Evolutionary conservation across 495 filamentous ascomycete species (phyloP).

Genomic region (Penicillium arizonense): DNA sequence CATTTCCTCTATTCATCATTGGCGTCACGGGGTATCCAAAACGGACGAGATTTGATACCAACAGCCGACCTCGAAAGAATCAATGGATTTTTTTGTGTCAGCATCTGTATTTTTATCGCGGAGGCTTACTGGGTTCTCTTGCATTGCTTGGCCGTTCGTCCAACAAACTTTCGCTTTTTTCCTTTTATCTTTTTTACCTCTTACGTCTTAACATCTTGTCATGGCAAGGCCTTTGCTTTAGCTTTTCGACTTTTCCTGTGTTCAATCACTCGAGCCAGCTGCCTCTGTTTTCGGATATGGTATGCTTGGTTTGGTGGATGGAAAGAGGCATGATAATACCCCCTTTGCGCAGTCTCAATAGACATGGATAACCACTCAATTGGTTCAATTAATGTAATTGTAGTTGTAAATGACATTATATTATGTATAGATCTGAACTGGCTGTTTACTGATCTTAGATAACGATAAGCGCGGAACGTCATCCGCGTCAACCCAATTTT

Average conservation of each 20-base stretch:
- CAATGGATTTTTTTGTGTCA: neutral
- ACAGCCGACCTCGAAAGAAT: neutral
- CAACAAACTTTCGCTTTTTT: conserved; percentile 13
- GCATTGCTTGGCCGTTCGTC: conserved; percentile 12
- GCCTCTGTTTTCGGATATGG: neutral
- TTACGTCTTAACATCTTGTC: conserved; percentile 8
- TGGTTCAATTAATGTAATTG: neutral
- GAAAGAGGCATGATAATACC: conserved; percentile 25
- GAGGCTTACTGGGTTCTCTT: conserved; percentile 1
- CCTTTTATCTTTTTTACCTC: conserved; percentile 18
- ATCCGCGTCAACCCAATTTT: conserved; percentile 15
- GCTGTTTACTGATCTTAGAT: neutral
- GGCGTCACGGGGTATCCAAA: conserved; percentile 32
- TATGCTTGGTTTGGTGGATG: conserved; percentile 7
- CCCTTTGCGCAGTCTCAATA: conserved; percentile 26
- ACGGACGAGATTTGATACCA: conserved; percentile 13
- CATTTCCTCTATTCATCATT: conserved; percentile 20
- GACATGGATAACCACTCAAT: conserved; percentile 11
- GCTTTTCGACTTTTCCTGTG: conserved; percentile 18
- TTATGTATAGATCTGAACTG: neutral
- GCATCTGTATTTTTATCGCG: conserved; percentile 33
- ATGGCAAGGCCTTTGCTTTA: conserved; percentile 15
- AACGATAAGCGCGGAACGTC: conserved; percentile 17
- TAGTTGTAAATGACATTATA: neutral
- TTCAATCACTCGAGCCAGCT: neutral